These are phyloP conservation scores for Pleurotus citrinopileatus DNA, from an alignment of 768 basidiomycete genomes.

Conservation along the genomic window DNA sequence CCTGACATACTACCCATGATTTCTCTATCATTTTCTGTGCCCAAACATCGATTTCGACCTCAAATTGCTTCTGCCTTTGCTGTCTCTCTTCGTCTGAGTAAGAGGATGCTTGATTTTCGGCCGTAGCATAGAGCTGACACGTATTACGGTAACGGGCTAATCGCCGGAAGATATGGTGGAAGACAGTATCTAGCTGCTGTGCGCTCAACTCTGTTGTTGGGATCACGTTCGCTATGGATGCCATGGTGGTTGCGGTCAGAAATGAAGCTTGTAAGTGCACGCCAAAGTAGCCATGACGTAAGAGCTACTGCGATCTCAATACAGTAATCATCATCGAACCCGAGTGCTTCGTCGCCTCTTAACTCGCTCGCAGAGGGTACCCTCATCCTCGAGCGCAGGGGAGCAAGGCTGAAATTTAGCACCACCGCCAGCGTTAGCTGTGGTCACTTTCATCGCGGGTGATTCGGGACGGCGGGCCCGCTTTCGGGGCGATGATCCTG, in stretches of 20 bases:
- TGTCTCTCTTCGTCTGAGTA: slow-evolving; percentile 14
- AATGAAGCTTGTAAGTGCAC: too few relatives aligned
- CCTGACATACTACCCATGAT: slow-evolving; percentile 42
- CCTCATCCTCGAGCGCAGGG: too few relatives aligned
- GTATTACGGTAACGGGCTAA: slow-evolving; percentile 47
- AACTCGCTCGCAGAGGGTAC: slow-evolving; percentile 2
- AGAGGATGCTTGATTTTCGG: slow-evolving; percentile 29
- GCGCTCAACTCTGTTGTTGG: slow-evolving; percentile 39
- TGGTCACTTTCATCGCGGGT: not conserved
- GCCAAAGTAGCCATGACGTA: slow-evolving; percentile 1
- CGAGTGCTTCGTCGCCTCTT: not conserved
- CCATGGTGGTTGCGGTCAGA: not conserved
- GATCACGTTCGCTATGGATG: slow-evolving; percentile 18
- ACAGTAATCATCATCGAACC: not conserved
- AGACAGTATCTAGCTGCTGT: slow-evolving; percentile 32
- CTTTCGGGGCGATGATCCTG: not conserved
- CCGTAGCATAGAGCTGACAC: slow-evolving; percentile 32
- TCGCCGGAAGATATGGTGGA: slow-evolving; percentile 39
- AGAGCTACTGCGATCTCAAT: not conserved
- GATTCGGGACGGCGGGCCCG: not conserved
- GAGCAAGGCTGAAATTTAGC: not conserved
- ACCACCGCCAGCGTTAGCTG: not conserved
- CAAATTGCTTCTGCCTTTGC: slow-evolving; percentile 26
- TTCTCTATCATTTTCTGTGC: slow-evolving; percentile 39
- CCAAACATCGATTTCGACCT: slow-evolving; percentile 39